Conservation (phyloP, 1,139 yeast genomes). For the Trichomonascaceae sp. region DNA sequence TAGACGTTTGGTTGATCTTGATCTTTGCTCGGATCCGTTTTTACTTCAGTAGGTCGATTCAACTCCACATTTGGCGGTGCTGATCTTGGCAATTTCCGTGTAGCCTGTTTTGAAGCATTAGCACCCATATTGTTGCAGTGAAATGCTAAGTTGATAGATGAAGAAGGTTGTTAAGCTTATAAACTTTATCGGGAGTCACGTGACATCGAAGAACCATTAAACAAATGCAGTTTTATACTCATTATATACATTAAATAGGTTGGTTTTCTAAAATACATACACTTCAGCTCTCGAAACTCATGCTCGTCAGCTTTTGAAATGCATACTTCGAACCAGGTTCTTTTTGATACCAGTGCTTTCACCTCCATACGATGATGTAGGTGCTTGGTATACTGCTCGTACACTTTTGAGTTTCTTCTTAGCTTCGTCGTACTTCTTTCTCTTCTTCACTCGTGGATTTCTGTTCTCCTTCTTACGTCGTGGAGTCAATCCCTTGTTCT, state of each 20-base stretch:
- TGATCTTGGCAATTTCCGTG: constrained; percentile 6
- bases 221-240: neutral
- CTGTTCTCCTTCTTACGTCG: constrained; percentile 89
- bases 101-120: constrained; percentile 6
- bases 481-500: constrained; percentile 92
- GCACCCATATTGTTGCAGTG: constrained; percentile 4
- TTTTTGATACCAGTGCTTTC: constrained; percentile 97
- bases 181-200: neutral
- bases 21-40: neutral
- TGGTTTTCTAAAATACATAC: neutral
- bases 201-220: neutral
- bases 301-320: constrained; percentile 37
- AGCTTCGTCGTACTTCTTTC: constrained; percentile 93
- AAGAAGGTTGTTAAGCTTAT: neutral
- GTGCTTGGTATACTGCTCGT: constrained; percentile 78
- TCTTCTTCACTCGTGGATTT: constrained; percentile 96
- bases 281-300: neutral
- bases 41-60: neutral
- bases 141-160: neutral
- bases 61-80: neutral
- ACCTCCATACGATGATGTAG: constrained; percentile 82
- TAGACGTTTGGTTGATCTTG: constrained; percentile 1
- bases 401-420: constrained; percentile 88
- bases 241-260: neutral
- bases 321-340: constrained; percentile 79